Evolutionary conservation across 2,329 filamentous ascomycete species (phyloP), one percentile per base, ranked within the genome.

Genomic region (Paraphaeosphaeria sporulosa): DNA sequence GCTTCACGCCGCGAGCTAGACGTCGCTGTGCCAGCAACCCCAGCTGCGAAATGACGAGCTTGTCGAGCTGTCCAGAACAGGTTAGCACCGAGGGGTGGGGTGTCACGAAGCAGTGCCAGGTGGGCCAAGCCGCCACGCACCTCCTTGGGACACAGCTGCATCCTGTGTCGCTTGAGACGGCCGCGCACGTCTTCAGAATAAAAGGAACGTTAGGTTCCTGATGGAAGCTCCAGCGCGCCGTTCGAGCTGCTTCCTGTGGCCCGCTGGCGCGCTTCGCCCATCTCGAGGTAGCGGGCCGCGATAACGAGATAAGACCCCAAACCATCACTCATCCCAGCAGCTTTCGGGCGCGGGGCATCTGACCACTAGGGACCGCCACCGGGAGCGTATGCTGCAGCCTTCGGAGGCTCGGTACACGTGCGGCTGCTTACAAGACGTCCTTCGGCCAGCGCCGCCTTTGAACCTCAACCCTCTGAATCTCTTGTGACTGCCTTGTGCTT

Each of bases 31-130:
- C 94, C 51, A 97, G 86, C 67, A 90, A 86, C 69, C 94, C 94
- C 63, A 96, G 83, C 80, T 97, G 93, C 57, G 93, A 92, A 76
- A 96, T 94, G 77, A 90, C 86, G 80, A 98, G 92, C 88, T 98
- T 98, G 85, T 98, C 94, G 74, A 98, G 86, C 94, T 98, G 71
- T 64, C 19, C 62, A 36, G 50, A 50, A 58, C 43, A 27, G 23
- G 64, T 77, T 68, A 76, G 73, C 65, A 61, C 46, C 53, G 59
- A 56, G 60, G 60, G 60, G 50, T 13, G 12, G 32, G n/a, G n/a
- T 9, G 38, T 23, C 38, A 43, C 38, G 56, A 27, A 19, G 38
- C 38, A 40, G 19, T 40, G 38, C 38, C 27, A 49, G 32, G 15
- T 38, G 48, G 43, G 59, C 50, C 57, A 55, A 52, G 57, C 54